Conservation (phyloP, 2,329 filamentous ascomycete species). For the Cercospora beticola region DNA sequence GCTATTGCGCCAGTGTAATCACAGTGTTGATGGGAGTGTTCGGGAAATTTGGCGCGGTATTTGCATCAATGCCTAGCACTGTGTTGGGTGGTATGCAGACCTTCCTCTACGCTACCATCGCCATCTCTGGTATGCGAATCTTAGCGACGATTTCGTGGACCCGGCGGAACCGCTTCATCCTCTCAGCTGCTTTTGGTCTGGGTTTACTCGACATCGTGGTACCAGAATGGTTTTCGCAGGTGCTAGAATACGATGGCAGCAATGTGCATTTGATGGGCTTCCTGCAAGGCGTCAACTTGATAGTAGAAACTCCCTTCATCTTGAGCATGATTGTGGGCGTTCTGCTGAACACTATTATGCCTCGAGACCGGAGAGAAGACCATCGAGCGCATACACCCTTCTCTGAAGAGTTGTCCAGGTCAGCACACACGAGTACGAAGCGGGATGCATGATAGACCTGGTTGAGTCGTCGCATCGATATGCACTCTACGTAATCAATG, state of each 20-base stretch:
- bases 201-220: constrained; percentile 25
- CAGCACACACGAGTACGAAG: background rate
- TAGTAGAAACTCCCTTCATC: constrained; percentile 27
- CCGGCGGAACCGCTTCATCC: constrained; percentile 74
- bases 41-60: constrained; percentile 25
- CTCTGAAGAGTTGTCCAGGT: background rate
- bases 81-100: constrained; percentile 57
- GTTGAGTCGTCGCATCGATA: background rate
- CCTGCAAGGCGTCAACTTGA: constrained; percentile 24
- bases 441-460: background rate
- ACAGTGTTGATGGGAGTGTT: constrained; percentile 25
- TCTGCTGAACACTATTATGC: constrained; percentile 25
- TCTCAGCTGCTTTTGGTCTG: constrained; percentile 40
- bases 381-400: background rate
- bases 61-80: constrained; percentile 22
- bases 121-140: constrained; percentile 73
- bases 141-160: constrained; percentile 68
- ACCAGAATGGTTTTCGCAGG: constrained; percentile 23
- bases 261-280: constrained; percentile 25
- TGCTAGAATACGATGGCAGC: constrained; percentile 17
- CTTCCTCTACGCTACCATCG: constrained; percentile 73
- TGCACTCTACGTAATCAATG: background rate
- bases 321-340: constrained; percentile 24
- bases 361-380: constrained; percentile 16
- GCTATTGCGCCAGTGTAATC: constrained; percentile 22